phyloP scores from a whole-genome alignment of 2,329 filamentous ascomycete species.

The Atkinsonella texensis region DNA sequence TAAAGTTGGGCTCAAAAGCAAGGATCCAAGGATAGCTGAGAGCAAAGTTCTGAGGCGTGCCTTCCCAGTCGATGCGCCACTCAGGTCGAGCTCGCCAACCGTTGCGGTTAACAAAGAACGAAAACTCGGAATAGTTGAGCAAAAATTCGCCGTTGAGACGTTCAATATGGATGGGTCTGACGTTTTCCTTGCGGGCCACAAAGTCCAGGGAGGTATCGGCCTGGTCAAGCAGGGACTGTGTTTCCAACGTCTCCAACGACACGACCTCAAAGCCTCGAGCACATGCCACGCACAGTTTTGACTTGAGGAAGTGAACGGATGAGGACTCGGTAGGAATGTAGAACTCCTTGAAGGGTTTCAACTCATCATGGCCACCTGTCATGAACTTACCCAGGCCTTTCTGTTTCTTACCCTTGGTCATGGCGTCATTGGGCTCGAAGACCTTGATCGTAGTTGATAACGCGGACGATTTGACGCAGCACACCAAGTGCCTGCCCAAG shows the following conservation, averaged over 20 bases:
- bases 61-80: slow-evolving; percentile 97
- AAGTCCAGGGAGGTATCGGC: slow-evolving; percentile 97
- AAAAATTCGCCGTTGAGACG: slow-evolving; percentile 94
- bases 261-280: slow-evolving; percentile 95
- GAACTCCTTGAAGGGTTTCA: slow-evolving; percentile 97
- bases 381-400: slow-evolving; percentile 95
- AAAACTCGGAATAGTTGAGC: slow-evolving; percentile 96
- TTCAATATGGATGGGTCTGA: slow-evolving; percentile 94
- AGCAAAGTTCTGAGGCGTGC: slow-evolving; percentile 80
- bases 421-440: slow-evolving; percentile 93
- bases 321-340: slow-evolving; percentile 98
- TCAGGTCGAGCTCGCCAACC: slow-evolving; percentile 93
- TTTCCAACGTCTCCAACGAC: slow-evolving; percentile 92
- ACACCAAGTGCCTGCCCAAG: slow-evolving; percentile 84
- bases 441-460: slow-evolving; percentile 96
- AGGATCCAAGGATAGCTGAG: slow-evolving; percentile 95
- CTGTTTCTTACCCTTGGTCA: slow-evolving; percentile 90
- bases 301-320: slow-evolving; percentile 93
- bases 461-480: slow-evolving; percentile 88
- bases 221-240: slow-evolving; percentile 90
- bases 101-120: slow-evolving; percentile 98
- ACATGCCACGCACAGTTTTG: slow-evolving; percentile 92
- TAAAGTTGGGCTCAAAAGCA: slow-evolving; percentile 94
- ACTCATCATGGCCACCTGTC: slow-evolving; percentile 79
- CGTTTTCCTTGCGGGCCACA: slow-evolving; percentile 83